Base-by-base conservation (phyloP, 441 rosid species). In the Populus hybrid region DNA sequence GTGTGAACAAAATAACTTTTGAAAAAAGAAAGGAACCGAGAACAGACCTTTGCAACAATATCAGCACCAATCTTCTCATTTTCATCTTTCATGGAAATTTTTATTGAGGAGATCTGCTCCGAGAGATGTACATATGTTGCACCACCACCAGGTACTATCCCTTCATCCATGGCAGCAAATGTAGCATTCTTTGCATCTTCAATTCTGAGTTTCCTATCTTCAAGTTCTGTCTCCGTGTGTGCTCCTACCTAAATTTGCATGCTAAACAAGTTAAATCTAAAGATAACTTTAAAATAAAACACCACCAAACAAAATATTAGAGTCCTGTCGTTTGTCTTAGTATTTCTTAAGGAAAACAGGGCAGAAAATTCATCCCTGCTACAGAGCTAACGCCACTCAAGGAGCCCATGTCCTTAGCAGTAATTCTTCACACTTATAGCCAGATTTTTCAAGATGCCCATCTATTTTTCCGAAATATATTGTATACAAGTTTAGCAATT, bases 151-250 rank as follows among this genome's bases (percentile, higher is more conserved):
- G 98, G 96, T 42, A 91, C 94, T 78, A 93, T 87, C 69, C 99
- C 99, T 85, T 93, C 90, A 59, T 89, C 88, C 90, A 95, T 88
- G 72, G 97, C 99, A 81, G 99, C 97, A 85, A 90, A 93, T 12
- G 92, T 89, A 30, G 97, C 94, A 68, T 92, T 89, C 84, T 93
- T 93, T 6, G 98, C 90, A 82, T 95, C 97, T 81, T 93, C 98
- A 75, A 91, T 88, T 82, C 93, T 91, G 77, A 86, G 95, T 83
- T 95, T 93, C 76, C 85, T 87, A 79, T 95, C 99, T 87, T 91
- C 98, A 36, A 95, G 92, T 83, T 95, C 97, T 73, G 86, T 81
- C 80, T 93, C 99, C 20, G 95, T 88, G 83, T 91, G 88, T 70
- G 97, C 97, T 81, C 99, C 98, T 34, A 92, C 95, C 98, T 93